Conservation (phyloP, 805 yeast genomes). For the Ogataea chonburiensis region DNA sequence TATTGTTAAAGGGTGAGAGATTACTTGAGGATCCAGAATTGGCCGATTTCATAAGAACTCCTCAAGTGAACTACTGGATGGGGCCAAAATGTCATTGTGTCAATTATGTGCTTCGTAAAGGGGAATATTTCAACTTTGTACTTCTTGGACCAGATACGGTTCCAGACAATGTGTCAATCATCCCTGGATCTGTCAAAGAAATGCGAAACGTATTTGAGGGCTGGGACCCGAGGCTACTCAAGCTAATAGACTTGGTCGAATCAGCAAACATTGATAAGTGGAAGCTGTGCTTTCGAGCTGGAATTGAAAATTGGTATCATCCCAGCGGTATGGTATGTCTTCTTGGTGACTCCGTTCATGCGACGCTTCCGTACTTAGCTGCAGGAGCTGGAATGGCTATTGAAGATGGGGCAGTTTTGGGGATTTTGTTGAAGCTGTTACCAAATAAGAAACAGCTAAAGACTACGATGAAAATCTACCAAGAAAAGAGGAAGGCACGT, state of each 20-base stretch:
- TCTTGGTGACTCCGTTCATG: slow-evolving; percentile 36
- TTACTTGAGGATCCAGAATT: slow-evolving; percentile 23
- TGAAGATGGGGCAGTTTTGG: slow-evolving; percentile 35
- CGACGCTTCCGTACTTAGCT: slow-evolving; percentile 36
- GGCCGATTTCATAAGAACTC: slow-evolving; percentile 18
- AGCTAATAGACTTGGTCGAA: slow-evolving; percentile 24
- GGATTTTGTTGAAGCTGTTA: slow-evolving; percentile 23
- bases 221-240: slow-evolving; percentile 32
- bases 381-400: slow-evolving; percentile 37
- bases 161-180: slow-evolving; percentile 21
- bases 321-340: slow-evolving; percentile 27
- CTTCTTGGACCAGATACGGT: slow-evolving; percentile 33
- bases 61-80: slow-evolving; percentile 35
- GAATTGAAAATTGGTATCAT: slow-evolving; percentile 32
- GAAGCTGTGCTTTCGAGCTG: slow-evolving; percentile 30
- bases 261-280: slow-evolving; percentile 27
- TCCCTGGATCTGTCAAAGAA: slow-evolving; percentile 29
- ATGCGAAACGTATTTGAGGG: slow-evolving; percentile 24
- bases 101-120: slow-evolving; percentile 30
- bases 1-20: slow-evolving; percentile 23
- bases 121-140: slow-evolving; percentile 32
- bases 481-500: slow-evolving; percentile 27
- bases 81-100: slow-evolving; percentile 34
- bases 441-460: slow-evolving; percentile 24
- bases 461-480: slow-evolving; percentile 20